A percentile compares a stretch with the other conserved stretches of the same genome.
These are phyloP conservation scores for Conticribra weissflogii DNA, from an alignment of 108 stramenopile species.

Conservation along the genomic window DNA sequence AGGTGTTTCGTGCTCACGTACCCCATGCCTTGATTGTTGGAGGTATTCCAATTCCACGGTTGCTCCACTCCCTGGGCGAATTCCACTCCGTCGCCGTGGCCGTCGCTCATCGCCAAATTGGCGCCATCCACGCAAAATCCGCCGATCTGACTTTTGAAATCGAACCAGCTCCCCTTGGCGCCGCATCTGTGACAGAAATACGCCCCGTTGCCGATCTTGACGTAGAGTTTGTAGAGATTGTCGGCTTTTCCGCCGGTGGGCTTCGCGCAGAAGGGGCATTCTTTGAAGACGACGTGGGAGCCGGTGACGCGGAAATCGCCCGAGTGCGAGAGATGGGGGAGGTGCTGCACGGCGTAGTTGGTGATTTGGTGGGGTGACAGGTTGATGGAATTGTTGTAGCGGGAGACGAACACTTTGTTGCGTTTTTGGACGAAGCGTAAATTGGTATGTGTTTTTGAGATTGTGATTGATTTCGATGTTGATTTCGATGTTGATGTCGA, in stretches of 20 bases:
- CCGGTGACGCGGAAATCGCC: slow-evolving; percentile 52
- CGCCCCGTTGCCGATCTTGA: slow-evolving; percentile 71
- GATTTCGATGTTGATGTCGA: neutral
- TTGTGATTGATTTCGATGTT: neutral
- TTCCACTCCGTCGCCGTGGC: neutral
- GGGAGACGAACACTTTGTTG: slow-evolving; percentile 70
- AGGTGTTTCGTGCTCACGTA: slow-evolving; percentile 24
- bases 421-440: slow-evolving; percentile 39
- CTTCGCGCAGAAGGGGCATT: slow-evolving; percentile 86
- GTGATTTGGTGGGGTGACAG: slow-evolving; percentile 57
- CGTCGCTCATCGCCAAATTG: neutral
- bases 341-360: slow-evolving; percentile 43
- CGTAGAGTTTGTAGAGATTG: slow-evolving; percentile 79
- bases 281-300: slow-evolving; percentile 68
- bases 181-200: slow-evolving; percentile 96
- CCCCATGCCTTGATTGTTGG: slow-evolving; percentile 14
- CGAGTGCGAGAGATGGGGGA: slow-evolving; percentile 25
- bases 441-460: neutral
- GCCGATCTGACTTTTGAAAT: slow-evolving; percentile 79
- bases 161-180: slow-evolving; percentile 88
- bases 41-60: slow-evolving; percentile 9
- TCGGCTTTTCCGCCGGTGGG: slow-evolving; percentile 64
- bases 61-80: neutral
- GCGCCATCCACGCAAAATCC: slow-evolving; percentile 44
- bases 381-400: slow-evolving; percentile 72